A percentile compares a stretch with the other conserved stretches of the same genome.
These are phyloP conservation scores for Venturia effusa DNA, from an alignment of 2,329 filamentous ascomycete genomes.

Conservation along the genomic window DNA sequence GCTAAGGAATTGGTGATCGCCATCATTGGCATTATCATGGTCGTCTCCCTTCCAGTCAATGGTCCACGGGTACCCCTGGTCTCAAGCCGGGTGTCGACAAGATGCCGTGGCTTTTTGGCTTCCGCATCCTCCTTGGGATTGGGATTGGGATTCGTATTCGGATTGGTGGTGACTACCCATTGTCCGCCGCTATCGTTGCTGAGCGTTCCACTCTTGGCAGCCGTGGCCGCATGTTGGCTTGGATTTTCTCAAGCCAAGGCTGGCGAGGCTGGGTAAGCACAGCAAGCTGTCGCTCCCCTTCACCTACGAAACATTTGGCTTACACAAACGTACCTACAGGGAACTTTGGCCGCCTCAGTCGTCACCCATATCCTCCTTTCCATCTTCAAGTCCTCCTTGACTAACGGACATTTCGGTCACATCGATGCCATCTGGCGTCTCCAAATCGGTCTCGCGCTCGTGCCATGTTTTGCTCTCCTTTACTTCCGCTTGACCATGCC, in stretches of 20 bases:
- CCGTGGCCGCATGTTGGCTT: constrained; percentile 11
- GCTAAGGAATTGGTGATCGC: constrained; percentile 14
- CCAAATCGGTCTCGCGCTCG: constrained; percentile 17
- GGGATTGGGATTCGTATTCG: constrained; percentile 14
- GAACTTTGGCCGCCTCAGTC: constrained; percentile 15
- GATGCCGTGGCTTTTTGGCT: constrained; percentile 13
- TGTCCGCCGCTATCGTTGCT: constrained; percentile 13
- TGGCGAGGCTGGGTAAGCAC: constrained; percentile 12
- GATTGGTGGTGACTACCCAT: constrained; percentile 14
- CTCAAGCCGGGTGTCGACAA: constrained; percentile 10
- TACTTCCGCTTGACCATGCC: constrained; percentile 20
- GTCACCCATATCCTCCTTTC: constrained; percentile 18
- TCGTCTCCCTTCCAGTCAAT: constrained; percentile 13
- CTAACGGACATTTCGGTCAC: constrained; percentile 12
- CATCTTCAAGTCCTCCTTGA: constrained; percentile 17
- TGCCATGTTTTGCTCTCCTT: constrained; percentile 17
- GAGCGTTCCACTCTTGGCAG: constrained; percentile 12
- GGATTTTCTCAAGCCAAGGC: constrained; percentile 13
- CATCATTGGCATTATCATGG: constrained; percentile 13
- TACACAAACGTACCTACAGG: not conserved
- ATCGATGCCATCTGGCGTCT: constrained; percentile 17
- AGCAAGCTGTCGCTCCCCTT: not conserved
- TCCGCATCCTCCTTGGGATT: constrained; percentile 12
- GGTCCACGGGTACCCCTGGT: not conserved
- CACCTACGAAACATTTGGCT: not conserved